Percentiles rank a stretch among this genome's conserved stretches.
Evolutionary conservation across 2,329 filamentous ascomycete genomes (phyloP).

Genomic region (Orbilia brochopaga): DNA sequence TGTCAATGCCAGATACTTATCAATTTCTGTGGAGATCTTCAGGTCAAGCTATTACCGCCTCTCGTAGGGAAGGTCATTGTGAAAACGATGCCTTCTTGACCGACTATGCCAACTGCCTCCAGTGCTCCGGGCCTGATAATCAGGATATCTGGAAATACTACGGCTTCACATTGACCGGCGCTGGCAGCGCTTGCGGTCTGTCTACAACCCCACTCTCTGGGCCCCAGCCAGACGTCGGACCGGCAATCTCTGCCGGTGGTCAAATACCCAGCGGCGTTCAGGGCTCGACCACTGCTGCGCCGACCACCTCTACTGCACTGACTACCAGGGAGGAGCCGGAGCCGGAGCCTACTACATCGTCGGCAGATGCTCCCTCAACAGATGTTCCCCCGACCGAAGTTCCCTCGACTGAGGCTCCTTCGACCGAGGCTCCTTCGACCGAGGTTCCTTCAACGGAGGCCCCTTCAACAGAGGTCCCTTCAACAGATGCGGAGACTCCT

Average conservation of each 20-base stretch:
- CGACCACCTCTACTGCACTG: constrained; percentile 10
- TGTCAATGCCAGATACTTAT: background rate
- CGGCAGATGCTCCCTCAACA: constrained; percentile 1
- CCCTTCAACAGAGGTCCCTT: too few relatives aligned
- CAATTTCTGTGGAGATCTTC: background rate
- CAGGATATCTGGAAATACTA: constrained; percentile 62
- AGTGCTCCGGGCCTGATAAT: constrained; percentile 59
- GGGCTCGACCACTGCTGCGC: constrained; percentile 11
- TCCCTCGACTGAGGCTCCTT: too few relatives aligned
- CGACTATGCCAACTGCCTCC: constrained; percentile 60
- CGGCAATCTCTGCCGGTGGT: constrained; percentile 36
- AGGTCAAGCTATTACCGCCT: constrained; percentile 58
- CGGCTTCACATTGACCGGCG: constrained; percentile 57
- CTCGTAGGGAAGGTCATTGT: constrained; percentile 58
- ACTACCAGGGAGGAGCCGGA: constrained; percentile 23
- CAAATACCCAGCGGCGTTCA: constrained; percentile 28
- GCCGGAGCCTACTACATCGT: constrained; percentile 2
- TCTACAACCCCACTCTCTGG: constrained; percentile 44
- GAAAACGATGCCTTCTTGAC: constrained; percentile 58
- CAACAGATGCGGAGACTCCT: background rate
- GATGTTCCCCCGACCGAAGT: too few relatives aligned
- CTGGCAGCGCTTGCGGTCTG: constrained; percentile 56
- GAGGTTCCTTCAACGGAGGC: too few relatives aligned
- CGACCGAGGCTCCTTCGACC: too few relatives aligned
- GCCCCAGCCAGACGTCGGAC: constrained; percentile 21